Evolutionary conservation across 257 asterid genomes (phyloP).

Genomic region (Parsonsia alboflavescens): DNA sequence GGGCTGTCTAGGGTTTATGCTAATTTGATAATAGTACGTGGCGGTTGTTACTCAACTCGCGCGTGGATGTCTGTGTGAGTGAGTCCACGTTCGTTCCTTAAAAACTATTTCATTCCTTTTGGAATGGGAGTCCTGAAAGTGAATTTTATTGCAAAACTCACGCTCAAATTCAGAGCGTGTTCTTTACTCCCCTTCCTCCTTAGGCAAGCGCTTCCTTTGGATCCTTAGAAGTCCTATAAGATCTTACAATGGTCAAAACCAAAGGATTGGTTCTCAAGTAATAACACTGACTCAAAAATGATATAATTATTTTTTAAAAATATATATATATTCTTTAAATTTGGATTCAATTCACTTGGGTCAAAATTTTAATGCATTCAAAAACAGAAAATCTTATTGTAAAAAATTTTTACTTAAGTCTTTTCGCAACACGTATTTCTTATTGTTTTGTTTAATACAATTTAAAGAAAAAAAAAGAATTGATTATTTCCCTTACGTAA

Average conservation of each 20-base stretch:
- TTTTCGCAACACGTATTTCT: no score
- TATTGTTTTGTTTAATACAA: no score
- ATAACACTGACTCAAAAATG: not conserved
- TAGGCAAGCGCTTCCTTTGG: not conserved
- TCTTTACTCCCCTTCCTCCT: not conserved
- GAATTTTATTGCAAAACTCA: not conserved
- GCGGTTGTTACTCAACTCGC: not conserved
- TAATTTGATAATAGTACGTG: slow-evolving; percentile 5
- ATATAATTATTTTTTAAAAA: no score
- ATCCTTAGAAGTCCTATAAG: not conserved
- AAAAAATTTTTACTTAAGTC: no score
- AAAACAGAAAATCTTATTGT: no score
- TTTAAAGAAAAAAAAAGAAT: no score
- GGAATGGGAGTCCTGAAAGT: not conserved
- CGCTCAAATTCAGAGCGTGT: not conserved
- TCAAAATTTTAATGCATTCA: no score
- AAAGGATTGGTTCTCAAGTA: not conserved
- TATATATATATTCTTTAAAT: no score
- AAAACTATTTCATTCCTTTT: not conserved
- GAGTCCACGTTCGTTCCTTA: not conserved
- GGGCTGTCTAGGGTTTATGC: slow-evolving; percentile 43
- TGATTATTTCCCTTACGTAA: no score
- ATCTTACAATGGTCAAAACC: not conserved
- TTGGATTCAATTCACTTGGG: no score
- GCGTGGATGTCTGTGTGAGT: not conserved